These are phyloP conservation scores for Candida manassasensis DNA, from an alignment of 805 yeast genomes.

Conservation along the genomic window DNA sequence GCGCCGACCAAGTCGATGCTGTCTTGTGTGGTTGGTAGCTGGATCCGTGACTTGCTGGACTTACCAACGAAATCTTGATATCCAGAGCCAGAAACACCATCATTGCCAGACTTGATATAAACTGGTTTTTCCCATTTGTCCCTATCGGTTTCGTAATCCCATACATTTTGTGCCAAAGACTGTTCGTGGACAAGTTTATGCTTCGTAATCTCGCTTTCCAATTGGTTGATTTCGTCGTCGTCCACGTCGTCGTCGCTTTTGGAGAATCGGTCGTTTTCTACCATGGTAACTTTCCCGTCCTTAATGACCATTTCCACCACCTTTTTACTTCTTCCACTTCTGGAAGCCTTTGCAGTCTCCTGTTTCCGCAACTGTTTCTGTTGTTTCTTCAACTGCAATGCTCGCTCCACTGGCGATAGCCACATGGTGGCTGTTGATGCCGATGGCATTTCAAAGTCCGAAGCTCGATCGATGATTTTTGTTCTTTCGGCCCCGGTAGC, in stretches of 20 bases:
- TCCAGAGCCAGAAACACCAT: not conserved
- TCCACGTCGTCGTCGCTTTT: slow-evolving; percentile 18
- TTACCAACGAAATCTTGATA: slow-evolving; percentile 3
- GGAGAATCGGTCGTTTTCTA: slow-evolving; percentile 33
- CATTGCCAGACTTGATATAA: slow-evolving; percentile 21
- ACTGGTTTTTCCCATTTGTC: slow-evolving; percentile 52
- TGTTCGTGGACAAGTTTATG: slow-evolving; percentile 19
- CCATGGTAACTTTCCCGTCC: slow-evolving; percentile 73
- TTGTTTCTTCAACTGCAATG: slow-evolving; percentile 79
- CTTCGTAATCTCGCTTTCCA: slow-evolving; percentile 27
- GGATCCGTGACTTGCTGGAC: slow-evolving; percentile 21
- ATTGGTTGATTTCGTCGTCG: slow-evolving; percentile 31
- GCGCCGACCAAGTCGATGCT: slow-evolving; percentile 21
- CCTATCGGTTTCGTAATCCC: slow-evolving; percentile 59
- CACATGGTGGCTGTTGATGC: slow-evolving; percentile 54
- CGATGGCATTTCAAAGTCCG: slow-evolving; percentile 72
- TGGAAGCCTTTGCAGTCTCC: slow-evolving; percentile 52
- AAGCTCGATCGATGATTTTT: slow-evolving; percentile 84
- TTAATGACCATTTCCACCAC: slow-evolving; percentile 73
- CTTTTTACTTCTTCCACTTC: slow-evolving; percentile 69
- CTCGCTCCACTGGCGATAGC: slow-evolving; percentile 85
- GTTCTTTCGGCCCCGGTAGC: slow-evolving; percentile 87
- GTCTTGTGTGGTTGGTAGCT: slow-evolving; percentile 17
- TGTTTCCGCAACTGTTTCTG: slow-evolving; percentile 67
- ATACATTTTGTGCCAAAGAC: slow-evolving; percentile 33